Conservation (phyloP, 768 basidiomycete species). For the Strobilomyces dryophilus region DNA sequence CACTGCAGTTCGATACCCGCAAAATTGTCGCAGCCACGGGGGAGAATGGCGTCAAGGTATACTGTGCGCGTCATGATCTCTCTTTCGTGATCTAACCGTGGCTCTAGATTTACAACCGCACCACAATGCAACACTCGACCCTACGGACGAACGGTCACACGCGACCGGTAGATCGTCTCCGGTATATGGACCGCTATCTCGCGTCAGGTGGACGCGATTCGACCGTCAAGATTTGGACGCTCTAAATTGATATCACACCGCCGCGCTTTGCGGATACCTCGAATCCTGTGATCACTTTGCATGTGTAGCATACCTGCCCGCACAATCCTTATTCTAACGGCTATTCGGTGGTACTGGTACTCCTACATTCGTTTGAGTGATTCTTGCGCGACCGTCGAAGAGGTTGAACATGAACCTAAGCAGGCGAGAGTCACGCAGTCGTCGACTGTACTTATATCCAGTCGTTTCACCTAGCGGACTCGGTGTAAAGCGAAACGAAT, state of each 20-base stretch:
- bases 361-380: neutral
- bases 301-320: conserved; percentile 28
- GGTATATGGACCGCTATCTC: conserved; percentile 96
- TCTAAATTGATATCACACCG: conserved; percentile 42
- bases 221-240: conserved; percentile 87
- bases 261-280: conserved; percentile 10
- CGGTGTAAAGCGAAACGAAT: too few relatives aligned
- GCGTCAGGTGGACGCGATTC: conserved; percentile 88
- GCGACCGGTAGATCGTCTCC: conserved; percentile 77
- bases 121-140: conserved; percentile 82
- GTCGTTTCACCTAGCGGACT: too few relatives aligned
- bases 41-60: conserved; percentile 89
- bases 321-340: conserved; percentile 9
- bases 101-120: conserved; percentile 87
- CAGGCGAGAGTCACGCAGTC: too few relatives aligned
- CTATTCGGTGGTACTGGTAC: neutral
- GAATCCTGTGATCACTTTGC: too few relatives aligned
- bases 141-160: conserved; percentile 91
- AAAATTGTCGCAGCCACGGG: conserved; percentile 92
- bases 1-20: conserved; percentile 90
- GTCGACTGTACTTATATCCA: too few relatives aligned
- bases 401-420: too few relatives aligned
- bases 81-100: neutral
- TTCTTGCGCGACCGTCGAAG: too few relatives aligned
- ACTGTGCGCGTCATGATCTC: conserved; percentile 5